These are phyloP conservation scores for Ceratopteris richardii DNA, from an alignment of 75 land plant genomes.

Conservation along the genomic window DNA sequence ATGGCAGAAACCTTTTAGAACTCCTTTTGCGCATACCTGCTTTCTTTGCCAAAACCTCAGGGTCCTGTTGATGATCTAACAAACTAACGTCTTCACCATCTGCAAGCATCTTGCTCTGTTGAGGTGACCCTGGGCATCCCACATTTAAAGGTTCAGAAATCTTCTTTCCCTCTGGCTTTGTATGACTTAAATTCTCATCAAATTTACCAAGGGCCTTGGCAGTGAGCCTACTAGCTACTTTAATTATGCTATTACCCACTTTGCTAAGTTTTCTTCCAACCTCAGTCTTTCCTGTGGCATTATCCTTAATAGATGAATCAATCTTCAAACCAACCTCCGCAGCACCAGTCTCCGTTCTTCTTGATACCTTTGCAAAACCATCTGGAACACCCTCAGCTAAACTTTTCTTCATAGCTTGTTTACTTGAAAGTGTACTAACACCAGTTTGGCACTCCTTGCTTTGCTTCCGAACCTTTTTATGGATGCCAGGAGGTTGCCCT, in stretches of 20 bases:
- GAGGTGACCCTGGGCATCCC: background rate
- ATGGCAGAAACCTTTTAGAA: too few relatives aligned
- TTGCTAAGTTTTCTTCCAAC: slow-evolving; percentile 13
- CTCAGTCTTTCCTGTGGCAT: background rate
- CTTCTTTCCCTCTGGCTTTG: background rate
- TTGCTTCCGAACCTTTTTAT: background rate
- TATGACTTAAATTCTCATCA: background rate
- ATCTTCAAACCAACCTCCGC: background rate
- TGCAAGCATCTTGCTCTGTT: too few relatives aligned
- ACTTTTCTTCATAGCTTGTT: too few relatives aligned
- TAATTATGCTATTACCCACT: slow-evolving; percentile 50
- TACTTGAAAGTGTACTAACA: too few relatives aligned
- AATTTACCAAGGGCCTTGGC: slow-evolving; percentile 17
- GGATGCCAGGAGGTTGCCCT: background rate
- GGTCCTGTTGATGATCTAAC: background rate
- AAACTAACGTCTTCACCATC: background rate
- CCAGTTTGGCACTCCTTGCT: too few relatives aligned
- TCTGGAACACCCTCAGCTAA: too few relatives aligned
- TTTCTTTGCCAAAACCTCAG: background rate
- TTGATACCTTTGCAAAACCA: too few relatives aligned
- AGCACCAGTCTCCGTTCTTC: too few relatives aligned
- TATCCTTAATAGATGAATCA: background rate
- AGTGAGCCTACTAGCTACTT: slow-evolving; percentile 52
- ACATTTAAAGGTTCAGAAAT: background rate
- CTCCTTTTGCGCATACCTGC: too few relatives aligned